phyloP scores from a whole-genome alignment of 83 land plant genomes.

The Picea abies region DNA sequence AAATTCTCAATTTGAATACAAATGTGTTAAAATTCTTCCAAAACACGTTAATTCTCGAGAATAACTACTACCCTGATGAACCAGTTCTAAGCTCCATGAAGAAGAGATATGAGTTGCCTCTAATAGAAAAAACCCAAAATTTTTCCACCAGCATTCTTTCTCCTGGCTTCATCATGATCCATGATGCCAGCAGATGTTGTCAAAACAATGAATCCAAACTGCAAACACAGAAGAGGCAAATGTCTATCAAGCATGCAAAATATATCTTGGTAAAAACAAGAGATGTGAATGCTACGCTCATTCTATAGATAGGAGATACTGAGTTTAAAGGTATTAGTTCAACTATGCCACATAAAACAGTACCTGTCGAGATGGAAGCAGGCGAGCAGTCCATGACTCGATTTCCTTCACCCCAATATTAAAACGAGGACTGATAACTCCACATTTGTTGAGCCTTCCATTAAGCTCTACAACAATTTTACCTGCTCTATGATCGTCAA shows the following conservation, averaged over 20 bases:
- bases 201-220: too few relatives aligned
- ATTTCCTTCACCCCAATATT: conserved; percentile 61
- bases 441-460: conserved; percentile 70
- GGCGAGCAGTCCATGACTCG: conserved; percentile 68
- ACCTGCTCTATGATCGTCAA: conserved; percentile 66
- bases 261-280: not conserved
- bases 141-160: conserved; percentile 70
- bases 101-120: not conserved
- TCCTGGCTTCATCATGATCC: conserved; percentile 68
- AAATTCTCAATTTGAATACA: too few relatives aligned
- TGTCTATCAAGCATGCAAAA: not conserved
- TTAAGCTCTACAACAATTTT: conserved; percentile 71
- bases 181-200: conserved; percentile 70
- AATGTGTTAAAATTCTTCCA: too few relatives aligned
- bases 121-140: conserved; percentile 65
- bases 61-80: not conserved
- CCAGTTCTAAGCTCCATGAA: not conserved
- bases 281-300: not conserved
- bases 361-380: conserved; percentile 69
- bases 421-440: conserved; percentile 69
- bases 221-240: not conserved
- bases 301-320: not conserved
- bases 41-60: not conserved
- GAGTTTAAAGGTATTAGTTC: not conserved
- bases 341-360: not conserved